Conservation (phyloP, 345 rosid genomes). For the Gossypium stocksii region DNA sequence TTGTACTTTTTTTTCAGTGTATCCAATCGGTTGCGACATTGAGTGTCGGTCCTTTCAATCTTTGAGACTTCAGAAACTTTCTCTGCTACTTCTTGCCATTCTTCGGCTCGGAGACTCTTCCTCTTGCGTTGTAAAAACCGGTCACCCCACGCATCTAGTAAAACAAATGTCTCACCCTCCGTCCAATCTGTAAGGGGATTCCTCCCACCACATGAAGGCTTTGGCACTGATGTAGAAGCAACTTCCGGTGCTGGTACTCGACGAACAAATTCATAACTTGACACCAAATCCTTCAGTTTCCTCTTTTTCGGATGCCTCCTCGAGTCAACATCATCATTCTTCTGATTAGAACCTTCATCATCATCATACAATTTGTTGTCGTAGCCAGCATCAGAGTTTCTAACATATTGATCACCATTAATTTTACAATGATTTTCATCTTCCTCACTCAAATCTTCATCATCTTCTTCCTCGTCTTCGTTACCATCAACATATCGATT, state of each 20-base stretch:
- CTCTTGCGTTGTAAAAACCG: conserved; percentile 27
- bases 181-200: conserved; percentile 79
- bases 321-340: conserved; percentile 27
- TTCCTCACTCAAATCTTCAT: conserved; percentile 28
- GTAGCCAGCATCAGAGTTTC: conserved; percentile 9
- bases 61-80: conserved; percentile 75
- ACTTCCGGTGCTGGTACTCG: conserved; percentile 42
- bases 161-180: conserved; percentile 76
- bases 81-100: conserved; percentile 94
- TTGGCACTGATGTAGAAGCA: conserved; percentile 29
- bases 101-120: conserved; percentile 87
- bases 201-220: conserved; percentile 47
- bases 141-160: conserved; percentile 84
- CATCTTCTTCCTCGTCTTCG: conserved; percentile 16
- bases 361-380: not conserved
- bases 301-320: conserved; percentile 63
- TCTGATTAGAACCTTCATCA: conserved; percentile 18
- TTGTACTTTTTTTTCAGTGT: conserved; percentile 89
- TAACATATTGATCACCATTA: conserved; percentile 33
- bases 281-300: conserved; percentile 62
- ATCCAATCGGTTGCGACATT: conserved; percentile 84
- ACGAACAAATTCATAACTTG: conserved; percentile 80
- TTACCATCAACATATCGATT: conserved; percentile 29
- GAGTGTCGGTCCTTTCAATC: conserved; percentile 64
- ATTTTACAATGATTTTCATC: conserved; percentile 26